Evolutionary conservation across 2,329 filamentous ascomycete genomes (phyloP), one percentile per base, ranked within the genome.

Genomic region (Fusarium gaditjirri): DNA sequence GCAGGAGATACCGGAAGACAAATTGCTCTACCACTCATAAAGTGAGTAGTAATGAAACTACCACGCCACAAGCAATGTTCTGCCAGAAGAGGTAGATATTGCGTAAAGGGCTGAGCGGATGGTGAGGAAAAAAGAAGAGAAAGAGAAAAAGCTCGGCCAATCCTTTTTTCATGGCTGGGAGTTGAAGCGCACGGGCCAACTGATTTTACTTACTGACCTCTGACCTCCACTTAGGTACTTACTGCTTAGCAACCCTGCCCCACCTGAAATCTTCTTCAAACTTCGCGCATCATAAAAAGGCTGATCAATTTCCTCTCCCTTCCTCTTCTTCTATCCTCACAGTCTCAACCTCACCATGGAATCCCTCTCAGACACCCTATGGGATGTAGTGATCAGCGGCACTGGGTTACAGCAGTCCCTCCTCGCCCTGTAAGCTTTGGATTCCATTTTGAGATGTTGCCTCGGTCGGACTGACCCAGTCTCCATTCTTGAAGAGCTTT

Each of bases 1-100:
- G 92, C 90, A 93, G 92, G 91, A 94, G 92, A 94, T 94, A 94
- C 92, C 91, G 91, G 91, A 89, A 86, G 91, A 89, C 81, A 79
- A 76, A 71, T 89, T 82, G 75, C 83, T 93, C 90, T 93, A 81
- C 87, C 90, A 88, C 90, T 86, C 88, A 85, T 65, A 68, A 74
- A 83, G 83, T 81, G 70, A 75, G 74, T 81, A 82, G 81, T 81
- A 81, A 78, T 80, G 82, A 89, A 88, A 83, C 89, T 88, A 88
- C 88, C 76, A 71, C 74, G 73, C 75, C 77, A 58, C 73, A 59
- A 55, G 61, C 76, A 76, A 77, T 75, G 60, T 72, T 76, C 75
- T 66, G 69, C 71, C 53, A 72, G 68, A 72, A 65, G 68, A 73
- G 71, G 68, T 74, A 77, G 74, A 77, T 72, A 81, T 73, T 65